Base-by-base conservation (phyloP, 352 stramenopile species). In the Pythium graminicola region DNA sequence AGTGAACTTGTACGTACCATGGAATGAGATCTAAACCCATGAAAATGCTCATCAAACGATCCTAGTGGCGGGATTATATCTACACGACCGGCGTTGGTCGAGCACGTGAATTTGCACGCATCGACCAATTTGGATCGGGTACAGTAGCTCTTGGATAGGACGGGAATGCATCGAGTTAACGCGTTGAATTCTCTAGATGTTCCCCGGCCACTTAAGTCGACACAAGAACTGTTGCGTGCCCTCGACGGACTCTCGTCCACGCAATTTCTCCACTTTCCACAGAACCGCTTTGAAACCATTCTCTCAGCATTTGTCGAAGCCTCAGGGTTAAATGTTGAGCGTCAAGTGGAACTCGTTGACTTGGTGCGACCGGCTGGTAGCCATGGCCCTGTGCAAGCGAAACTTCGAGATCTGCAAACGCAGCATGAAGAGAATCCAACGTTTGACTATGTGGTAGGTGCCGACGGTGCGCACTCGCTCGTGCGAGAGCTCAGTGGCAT, bases 381-480 rank as follows among this genome's bases (percentile, higher is more conserved):
- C 31, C 35, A 55, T 4, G 50, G 43, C 6, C 60, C 44, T 3
- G 47, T 60, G 0, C 41, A 64, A 54, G 75, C 85, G 24, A 65
- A 58, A 13, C 60, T 67, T 4, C 47, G 45, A 22, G 16, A 57
- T 50, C 72, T 73, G 27, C 56, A 74, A 67, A 70, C 69, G 35
- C 62, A 76, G 42, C 51, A 53, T 14, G 23, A 72, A 8, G 76
- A 88, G 41, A 11, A 69, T 13, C 59, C 62, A 5, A 62, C 61
- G 8, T 89, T 76, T 38, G 84, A 93, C 46, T 95, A 86, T 27
- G 76, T 98, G 28, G 60, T 98, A 1, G 92, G 85, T 17, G 86
- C 84, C 0, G 94, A 98, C 67, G 94, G 94, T 16, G 85, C 85
- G 10, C 83, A 95, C 56, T 97, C 89, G 29, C 60, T 73, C 10